Conservation (phyloP, 305 asterid species). For the Solanum hybrid region DNA sequence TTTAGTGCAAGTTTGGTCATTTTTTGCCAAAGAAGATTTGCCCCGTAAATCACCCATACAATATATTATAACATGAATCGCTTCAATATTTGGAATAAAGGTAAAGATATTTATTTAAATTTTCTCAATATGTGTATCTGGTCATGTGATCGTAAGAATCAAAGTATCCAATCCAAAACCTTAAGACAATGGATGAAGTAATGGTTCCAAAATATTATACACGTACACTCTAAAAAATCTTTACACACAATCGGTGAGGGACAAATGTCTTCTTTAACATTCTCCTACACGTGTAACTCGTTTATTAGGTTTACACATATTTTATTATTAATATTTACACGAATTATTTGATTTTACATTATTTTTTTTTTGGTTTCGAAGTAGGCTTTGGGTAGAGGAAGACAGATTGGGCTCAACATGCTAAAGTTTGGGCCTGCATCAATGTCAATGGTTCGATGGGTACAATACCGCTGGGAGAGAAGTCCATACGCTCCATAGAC, state of each 20-base stretch:
- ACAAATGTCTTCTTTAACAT: background rate
- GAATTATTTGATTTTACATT: too few species aligned
- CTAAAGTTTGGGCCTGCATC: background rate
- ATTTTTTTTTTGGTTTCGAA: too few species aligned
- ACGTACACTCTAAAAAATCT: too few species aligned
- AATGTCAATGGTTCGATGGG: background rate
- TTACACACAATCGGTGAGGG: background rate
- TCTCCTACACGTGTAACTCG: background rate
- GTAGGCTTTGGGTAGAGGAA: background rate
- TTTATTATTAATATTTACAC: background rate
- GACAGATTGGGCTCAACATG: background rate
- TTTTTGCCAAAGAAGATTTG: slow-evolving; percentile 10
- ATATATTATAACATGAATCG: background rate
- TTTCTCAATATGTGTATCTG: background rate
- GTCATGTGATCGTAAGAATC: background rate
- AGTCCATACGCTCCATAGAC: background rate
- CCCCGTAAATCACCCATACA: background rate
- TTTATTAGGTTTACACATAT: background rate
- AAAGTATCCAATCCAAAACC: background rate
- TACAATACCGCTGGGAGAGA: background rate
- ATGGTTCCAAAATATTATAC: too few species aligned
- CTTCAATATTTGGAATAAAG: background rate
- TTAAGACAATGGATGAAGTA: background rate
- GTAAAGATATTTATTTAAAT: background rate
- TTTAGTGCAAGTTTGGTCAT: background rate